These are phyloP conservation scores for Gossypium arboreum DNA, from an alignment of 345 rosid species.

Conservation along the genomic window DNA sequence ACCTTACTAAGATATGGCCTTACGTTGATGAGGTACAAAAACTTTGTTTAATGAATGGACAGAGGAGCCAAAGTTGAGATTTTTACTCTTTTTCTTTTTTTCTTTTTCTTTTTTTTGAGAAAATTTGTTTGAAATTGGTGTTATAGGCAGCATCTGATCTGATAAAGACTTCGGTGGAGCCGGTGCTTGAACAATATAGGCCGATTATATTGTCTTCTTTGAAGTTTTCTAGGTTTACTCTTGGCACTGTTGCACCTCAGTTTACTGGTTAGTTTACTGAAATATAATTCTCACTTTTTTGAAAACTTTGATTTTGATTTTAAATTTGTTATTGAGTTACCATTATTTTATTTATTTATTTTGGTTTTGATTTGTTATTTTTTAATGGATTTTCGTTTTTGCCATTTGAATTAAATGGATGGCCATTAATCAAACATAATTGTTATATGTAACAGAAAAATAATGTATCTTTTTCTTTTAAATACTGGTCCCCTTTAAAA, in stretches of 20 bases:
- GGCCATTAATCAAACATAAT: background rate
- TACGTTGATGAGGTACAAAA: slow-evolving; percentile 64
- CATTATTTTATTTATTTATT: slow-evolving; percentile 7
- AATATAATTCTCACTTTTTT: background rate
- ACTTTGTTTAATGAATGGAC: background rate
- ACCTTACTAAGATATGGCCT: slow-evolving; percentile 96
- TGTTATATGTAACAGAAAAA: slow-evolving; percentile 12
- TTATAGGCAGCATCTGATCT: slow-evolving; percentile 93
- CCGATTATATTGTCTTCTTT: slow-evolving; percentile 86
- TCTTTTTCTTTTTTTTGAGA: background rate
- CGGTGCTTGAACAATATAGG: slow-evolving; percentile 86
- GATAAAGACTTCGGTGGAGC: slow-evolving; percentile 85
- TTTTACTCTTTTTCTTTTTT: background rate
- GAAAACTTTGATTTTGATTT: background rate
- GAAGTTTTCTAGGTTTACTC: slow-evolving; percentile 89
- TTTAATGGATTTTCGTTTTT: background rate
- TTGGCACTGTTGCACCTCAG: slow-evolving; percentile 98
- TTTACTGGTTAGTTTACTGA: slow-evolving; percentile 70
- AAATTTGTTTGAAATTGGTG: slow-evolving; percentile 12
- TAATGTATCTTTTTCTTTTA: background rate
- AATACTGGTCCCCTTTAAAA: background rate
- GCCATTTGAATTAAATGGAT: background rate
- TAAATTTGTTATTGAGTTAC: background rate
- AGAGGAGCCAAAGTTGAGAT: background rate
- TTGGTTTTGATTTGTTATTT: slow-evolving; percentile 1